Percentiles rank a stretch among this genome's conserved stretches.
Evolutionary conservation across 2,329 filamentous ascomycete genomes (phyloP).

Genomic region (Byssoonygena ceratinophila): DNA sequence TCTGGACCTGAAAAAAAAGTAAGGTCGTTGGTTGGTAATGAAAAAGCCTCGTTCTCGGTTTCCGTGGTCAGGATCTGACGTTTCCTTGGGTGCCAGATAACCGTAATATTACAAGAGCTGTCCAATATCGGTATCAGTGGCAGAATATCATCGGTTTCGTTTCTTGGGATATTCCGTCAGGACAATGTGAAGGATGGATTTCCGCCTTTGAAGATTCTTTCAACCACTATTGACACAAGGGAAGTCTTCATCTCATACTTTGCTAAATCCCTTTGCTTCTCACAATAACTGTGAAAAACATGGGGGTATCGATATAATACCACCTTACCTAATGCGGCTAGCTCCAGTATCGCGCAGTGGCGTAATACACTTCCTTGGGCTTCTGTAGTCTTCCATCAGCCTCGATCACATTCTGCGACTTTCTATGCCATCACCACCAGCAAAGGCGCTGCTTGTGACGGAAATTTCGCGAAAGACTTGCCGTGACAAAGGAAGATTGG

Average conservation of each 20-base stretch:
- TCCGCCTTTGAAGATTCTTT: background rate
- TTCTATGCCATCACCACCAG: background rate
- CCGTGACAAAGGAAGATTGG: background rate
- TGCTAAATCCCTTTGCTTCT: background rate
- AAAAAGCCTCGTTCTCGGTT: slow-evolving; percentile 8
- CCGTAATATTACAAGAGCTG: slow-evolving; percentile 6
- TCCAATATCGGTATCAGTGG: background rate
- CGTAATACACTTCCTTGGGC: slow-evolving; percentile 10
- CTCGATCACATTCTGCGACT: slow-evolving; percentile 11
- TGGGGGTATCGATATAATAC: slow-evolving; percentile 12
- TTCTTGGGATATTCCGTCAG: background rate
- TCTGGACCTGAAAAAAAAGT: slow-evolving; percentile 9
- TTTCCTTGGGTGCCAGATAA: background rate
- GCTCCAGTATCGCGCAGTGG: slow-evolving; percentile 7
- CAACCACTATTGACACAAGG: background rate
- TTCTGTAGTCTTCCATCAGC: slow-evolving; percentile 17
- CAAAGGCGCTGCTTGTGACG: background rate
- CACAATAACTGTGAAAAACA: background rate
- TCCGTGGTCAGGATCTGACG: slow-evolving; percentile 3
- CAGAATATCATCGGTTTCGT: background rate
- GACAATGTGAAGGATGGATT: background rate
- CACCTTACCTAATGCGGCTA: slow-evolving; percentile 17
- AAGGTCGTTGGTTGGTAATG: slow-evolving; percentile 4
- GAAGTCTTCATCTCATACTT: background rate
- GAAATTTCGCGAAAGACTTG: background rate